Evolutionary conservation across 2,329 filamentous ascomycete genomes (phyloP).

Genomic region (Colletotrichum euphorbiae): DNA sequence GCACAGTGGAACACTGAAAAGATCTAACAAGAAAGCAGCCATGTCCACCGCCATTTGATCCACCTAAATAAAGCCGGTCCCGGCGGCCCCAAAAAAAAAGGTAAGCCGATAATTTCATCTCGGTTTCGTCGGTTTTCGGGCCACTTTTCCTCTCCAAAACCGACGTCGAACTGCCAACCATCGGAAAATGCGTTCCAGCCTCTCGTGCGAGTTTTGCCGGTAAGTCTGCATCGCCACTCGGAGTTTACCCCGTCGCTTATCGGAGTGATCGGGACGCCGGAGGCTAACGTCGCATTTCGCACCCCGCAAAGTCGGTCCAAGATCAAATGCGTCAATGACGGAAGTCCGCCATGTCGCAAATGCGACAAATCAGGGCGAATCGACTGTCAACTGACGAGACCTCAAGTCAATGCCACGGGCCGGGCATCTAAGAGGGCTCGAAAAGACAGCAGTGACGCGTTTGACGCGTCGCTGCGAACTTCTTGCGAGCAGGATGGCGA

Average conservation of each 20-base stretch:
- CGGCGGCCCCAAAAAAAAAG: background rate
- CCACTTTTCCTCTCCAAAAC: conserved; percentile 14
- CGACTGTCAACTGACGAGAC: conserved; percentile 45
- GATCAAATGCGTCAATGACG: conserved; percentile 50
- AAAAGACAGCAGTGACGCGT: conserved; percentile 35
- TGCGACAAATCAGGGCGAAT: conserved; percentile 45
- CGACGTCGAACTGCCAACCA: conserved; percentile 4
- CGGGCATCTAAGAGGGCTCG: conserved; percentile 24
- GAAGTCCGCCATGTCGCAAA: conserved; percentile 47
- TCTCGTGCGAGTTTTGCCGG: conserved; percentile 51
- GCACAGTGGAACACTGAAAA: background rate
- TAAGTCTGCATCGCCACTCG: conserved; percentile 38
- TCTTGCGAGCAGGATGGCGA: conserved; percentile 9
- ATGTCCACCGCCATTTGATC: conserved; percentile 20
- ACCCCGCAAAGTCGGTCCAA: conserved; percentile 47
- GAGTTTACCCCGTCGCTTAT: background rate
- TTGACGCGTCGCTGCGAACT: conserved; percentile 18
- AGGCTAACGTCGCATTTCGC: conserved; percentile 18
- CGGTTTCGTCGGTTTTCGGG: conserved; percentile 28
- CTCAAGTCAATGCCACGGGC: conserved; percentile 32
- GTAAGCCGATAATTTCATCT: conserved; percentile 27
- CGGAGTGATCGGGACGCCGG: conserved; percentile 1
- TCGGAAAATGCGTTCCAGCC: conserved; percentile 48
- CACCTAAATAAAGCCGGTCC: conserved; percentile 22
- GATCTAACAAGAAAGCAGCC: background rate